Evolutionary conservation across 176 grass and related monocot genomes (phyloP).

Genomic region (Oryza officinalis): DNA sequence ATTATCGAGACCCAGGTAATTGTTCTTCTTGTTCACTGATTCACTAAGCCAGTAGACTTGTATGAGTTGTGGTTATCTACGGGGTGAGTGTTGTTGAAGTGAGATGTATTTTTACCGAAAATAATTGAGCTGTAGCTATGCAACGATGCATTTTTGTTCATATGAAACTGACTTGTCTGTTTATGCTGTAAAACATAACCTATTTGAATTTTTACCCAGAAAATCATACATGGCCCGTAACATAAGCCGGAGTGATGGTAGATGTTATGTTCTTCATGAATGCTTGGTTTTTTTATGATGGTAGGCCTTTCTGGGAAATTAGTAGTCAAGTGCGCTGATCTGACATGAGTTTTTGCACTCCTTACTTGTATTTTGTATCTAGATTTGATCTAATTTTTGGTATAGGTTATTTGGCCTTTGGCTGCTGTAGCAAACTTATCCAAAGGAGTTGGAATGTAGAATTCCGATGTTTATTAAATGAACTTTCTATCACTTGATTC

Average conservation of each 20-base stretch:
- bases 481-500: constrained; percentile 4
- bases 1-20: constrained; percentile 88
- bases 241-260: neutral
- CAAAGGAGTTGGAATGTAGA: neutral
- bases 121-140: neutral
- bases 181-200: neutral
- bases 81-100: neutral
- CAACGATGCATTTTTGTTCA: neutral
- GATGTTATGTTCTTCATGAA: neutral
- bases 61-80: neutral
- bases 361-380: neutral
- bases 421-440: neutral
- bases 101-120: neutral
- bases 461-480: neutral
- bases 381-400: neutral
- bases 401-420: neutral
- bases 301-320: neutral
- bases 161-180: neutral
- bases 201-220: neutral
- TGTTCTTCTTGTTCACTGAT: neutral
- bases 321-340: neutral
- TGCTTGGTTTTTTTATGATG: neutral
- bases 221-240: neutral
- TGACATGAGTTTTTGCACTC: neutral
- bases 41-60: neutral